These are phyloP conservation scores for Annona cherimola DNA, from an alignment of 164 flowering plant genomes.

Conservation along the genomic window DNA sequence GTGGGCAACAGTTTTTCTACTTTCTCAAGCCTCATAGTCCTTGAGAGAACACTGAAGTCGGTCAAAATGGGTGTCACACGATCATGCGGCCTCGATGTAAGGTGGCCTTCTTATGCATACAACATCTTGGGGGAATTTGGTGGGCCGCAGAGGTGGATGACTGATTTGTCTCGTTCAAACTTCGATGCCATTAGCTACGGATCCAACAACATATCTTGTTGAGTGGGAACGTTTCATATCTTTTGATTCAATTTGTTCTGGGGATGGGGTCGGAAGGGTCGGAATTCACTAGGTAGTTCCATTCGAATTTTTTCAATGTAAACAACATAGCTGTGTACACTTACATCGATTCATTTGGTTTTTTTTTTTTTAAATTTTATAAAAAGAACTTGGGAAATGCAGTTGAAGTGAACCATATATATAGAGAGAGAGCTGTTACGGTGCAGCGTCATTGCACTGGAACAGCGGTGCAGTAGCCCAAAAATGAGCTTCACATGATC, in stretches of 20 bases:
- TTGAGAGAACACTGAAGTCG: slow-evolving; percentile 78
- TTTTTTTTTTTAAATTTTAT: too few relatives aligned
- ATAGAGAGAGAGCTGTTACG: too few relatives aligned
- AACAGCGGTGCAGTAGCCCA: too few relatives aligned
- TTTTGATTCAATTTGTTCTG: neutral
- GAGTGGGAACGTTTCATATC: neutral
- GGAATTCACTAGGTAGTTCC: neutral
- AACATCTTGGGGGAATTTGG: slow-evolving; percentile 57
- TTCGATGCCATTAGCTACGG: slow-evolving; percentile 87
- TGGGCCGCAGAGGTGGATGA: slow-evolving; percentile 72
- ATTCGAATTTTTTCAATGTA: neutral
- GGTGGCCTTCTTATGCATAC: slow-evolving; percentile 89
- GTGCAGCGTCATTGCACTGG: too few relatives aligned
- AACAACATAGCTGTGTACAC: neutral
- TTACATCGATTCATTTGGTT: neutral
- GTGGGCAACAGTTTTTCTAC: slow-evolving; percentile 96
- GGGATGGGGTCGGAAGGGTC: neutral
- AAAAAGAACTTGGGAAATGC: too few relatives aligned
- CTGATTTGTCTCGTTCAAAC: slow-evolving; percentile 71
- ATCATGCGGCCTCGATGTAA: slow-evolving; percentile 39
- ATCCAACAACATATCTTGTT: slow-evolving; percentile 57
- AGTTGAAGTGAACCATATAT: too few relatives aligned
- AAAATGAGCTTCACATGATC: too few relatives aligned
- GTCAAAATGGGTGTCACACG: slow-evolving; percentile 34
- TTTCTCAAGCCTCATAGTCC: slow-evolving; percentile 85